phyloP scores from a whole-genome alignment of 2,329 filamentous ascomycete species.

The Microsporum canis region DNA sequence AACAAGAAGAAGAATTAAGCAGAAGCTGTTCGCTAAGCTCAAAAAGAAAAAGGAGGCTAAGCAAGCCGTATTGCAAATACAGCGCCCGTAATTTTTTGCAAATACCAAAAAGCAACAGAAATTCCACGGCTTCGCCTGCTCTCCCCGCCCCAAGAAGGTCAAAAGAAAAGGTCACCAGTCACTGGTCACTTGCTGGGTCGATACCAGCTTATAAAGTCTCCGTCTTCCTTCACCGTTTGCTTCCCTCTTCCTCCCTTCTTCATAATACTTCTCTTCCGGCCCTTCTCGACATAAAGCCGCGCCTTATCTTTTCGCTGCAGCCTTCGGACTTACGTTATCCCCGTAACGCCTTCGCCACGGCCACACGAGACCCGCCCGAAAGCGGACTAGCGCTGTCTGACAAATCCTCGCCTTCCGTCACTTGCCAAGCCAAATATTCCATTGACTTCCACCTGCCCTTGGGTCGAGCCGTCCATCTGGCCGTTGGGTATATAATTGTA shows the following conservation, averaged over 20 bases:
- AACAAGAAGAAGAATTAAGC: neutral
- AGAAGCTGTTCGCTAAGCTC: neutral
- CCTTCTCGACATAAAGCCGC: neutral
- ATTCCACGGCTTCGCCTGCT: neutral
- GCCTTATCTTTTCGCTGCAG: constrained; percentile 4
- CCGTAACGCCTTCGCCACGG: constrained; percentile 1
- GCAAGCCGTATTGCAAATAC: neutral
- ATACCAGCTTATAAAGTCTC: neutral
- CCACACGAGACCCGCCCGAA: neutral
- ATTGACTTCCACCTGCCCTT: constrained; percentile 1
- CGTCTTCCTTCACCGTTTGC: neutral
- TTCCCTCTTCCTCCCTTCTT: neutral
- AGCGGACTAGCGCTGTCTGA: neutral
- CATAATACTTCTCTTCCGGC: constrained; percentile 7
- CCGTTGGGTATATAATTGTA: neutral
- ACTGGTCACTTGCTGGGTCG: neutral
- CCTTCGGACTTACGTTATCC: neutral
- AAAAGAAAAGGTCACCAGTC: neutral
- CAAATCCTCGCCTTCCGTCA: constrained; percentile 3
- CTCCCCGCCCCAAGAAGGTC: neutral
- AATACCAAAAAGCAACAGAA: neutral
- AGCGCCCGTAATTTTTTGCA: neutral
- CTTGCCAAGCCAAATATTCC: neutral
- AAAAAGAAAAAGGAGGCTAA: neutral
- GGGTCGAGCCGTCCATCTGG: neutral